Conservation (phyloP, 1,284 basidiomycete species). For the Boletus semigastroideus region DNA sequence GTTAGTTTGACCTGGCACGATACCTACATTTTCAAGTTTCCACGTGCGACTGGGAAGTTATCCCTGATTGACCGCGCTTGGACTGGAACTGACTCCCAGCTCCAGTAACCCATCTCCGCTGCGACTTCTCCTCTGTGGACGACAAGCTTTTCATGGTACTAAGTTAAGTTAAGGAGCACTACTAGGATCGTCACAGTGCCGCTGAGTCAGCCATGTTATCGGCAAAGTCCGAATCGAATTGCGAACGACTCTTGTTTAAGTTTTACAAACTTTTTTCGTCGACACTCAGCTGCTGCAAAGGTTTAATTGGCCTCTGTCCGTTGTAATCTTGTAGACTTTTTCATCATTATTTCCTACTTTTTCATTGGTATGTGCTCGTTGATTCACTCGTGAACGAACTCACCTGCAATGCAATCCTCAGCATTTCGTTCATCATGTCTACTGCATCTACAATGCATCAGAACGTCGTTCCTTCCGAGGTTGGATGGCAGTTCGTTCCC, state of each 20-base stretch:
- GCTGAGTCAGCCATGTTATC: slow-evolving; percentile 31
- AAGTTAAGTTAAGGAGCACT: too few species aligned
- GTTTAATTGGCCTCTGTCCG: slow-evolving; percentile 32
- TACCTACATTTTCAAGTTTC: too few species aligned
- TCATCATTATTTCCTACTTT: slow-evolving; percentile 29
- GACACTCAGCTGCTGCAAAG: slow-evolving; percentile 26
- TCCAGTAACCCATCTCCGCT: too few species aligned
- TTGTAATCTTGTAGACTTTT: slow-evolving; percentile 38
- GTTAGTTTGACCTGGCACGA: too few species aligned
- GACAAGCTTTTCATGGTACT: too few species aligned
- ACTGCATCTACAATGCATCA: slow-evolving; percentile 39
- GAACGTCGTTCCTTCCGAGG: slow-evolving; percentile 79
- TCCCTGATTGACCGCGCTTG: too few species aligned
- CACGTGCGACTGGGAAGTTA: too few species aligned
- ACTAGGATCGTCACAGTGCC: background rate
- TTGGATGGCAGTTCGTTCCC: slow-evolving; percentile 96
- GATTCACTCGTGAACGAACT: slow-evolving; percentile 4
- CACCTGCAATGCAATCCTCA: slow-evolving; percentile 12
- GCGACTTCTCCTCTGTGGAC: too few species aligned
- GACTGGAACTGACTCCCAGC: too few species aligned
- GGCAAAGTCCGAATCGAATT: slow-evolving; percentile 34
- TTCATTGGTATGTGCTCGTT: slow-evolving; percentile 24
- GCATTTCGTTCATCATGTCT: slow-evolving; percentile 35
- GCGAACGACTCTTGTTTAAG: slow-evolving; percentile 8
- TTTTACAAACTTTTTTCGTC: slow-evolving; percentile 21